Percentiles rank a stretch among this genome's conserved stretches.
Conservation (phyloP, 306 rosid genomes). For the Dryas octopetala region DNA sequence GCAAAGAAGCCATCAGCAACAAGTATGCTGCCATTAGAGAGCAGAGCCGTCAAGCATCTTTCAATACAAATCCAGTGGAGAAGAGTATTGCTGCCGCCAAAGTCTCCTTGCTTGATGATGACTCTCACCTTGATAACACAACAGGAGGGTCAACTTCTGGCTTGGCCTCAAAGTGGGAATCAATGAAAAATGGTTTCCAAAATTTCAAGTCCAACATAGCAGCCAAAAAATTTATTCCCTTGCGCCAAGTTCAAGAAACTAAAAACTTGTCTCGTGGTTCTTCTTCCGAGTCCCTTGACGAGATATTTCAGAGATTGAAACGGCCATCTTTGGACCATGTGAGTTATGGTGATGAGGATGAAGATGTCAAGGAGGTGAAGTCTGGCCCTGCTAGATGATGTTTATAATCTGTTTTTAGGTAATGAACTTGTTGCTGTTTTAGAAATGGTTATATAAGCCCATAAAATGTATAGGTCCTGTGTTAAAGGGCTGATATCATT, state of each 20-base stretch:
- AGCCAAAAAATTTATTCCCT: conserved; percentile 55
- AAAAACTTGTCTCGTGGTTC: conserved; percentile 46
- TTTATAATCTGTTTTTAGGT: conserved; percentile 10
- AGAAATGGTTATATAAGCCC: conserved; percentile 30
- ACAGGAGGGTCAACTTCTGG: conserved; percentile 48
- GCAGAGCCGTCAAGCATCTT: conserved; percentile 53
- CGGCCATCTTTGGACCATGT: conserved; percentile 55
- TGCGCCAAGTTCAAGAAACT: conserved; percentile 57
- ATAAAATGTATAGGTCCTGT: conserved; percentile 49
- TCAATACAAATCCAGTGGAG: conserved; percentile 50
- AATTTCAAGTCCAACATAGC: conserved; percentile 72
- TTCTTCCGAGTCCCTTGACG: conserved; percentile 88
- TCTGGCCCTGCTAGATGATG: conserved; percentile 50
- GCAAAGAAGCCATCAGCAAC: conserved; percentile 78
- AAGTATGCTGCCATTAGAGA: conserved; percentile 79
- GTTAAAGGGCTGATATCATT: conserved; percentile 27
- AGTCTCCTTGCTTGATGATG: conserved; percentile 62
- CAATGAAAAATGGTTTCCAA: conserved; percentile 78
- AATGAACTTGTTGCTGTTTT: conserved; percentile 9
- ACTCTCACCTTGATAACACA: conserved; percentile 33
- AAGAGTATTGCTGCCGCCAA: conserved; percentile 55
- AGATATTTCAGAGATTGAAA: conserved; percentile 85
- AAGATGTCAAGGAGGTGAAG: conserved; percentile 30
- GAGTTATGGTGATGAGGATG: conserved; percentile 40
- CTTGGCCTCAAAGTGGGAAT: conserved; percentile 67